Conservation (phyloP, 495 filamentous ascomycete genomes). For the Sphaerosporella brunnea region DNA sequence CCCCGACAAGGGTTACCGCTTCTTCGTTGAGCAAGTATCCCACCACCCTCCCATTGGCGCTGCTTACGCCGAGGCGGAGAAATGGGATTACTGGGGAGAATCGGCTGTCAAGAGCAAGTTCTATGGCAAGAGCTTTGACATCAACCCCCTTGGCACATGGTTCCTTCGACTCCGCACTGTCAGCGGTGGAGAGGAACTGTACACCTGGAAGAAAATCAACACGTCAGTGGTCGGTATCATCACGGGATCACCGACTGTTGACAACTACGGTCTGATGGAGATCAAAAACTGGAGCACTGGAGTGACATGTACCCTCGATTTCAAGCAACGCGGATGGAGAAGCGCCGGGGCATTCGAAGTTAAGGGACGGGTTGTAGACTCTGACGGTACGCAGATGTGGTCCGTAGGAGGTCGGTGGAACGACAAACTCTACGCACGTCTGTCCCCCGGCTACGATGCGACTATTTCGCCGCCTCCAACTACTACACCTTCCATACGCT, state of each 20-base stretch:
- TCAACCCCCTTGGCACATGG: constrained; percentile 93
- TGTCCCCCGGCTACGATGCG: constrained; percentile 74
- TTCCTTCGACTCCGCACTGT: constrained; percentile 73
- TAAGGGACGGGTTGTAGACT: constrained; percentile 62
- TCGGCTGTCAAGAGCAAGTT: constrained; percentile 95
- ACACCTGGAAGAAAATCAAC: constrained; percentile 98
- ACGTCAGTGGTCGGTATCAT: constrained; percentile 97
- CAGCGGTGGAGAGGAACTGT: constrained; percentile 68
- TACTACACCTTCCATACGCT: constrained; percentile 29
- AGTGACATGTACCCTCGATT: constrained; percentile 76
- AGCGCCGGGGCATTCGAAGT: constrained; percentile 77
- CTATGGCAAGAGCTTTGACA: constrained; percentile 92
- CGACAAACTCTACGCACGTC: constrained; percentile 85
- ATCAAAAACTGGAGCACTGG: constrained; percentile 94
- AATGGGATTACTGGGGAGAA: constrained; percentile 97
- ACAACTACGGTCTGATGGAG: constrained; percentile 95
- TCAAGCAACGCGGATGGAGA: constrained; percentile 92
- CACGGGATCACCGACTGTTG: constrained; percentile 87
- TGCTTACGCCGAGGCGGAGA: constrained; percentile 77
- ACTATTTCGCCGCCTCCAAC: constrained; percentile 38
- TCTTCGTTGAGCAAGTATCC: constrained; percentile 96
- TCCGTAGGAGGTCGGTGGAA: constrained; percentile 91
- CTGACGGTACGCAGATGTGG: constrained; percentile 57
- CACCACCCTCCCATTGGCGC: constrained; percentile 94
- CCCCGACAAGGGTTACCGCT: constrained; percentile 91